A percentile compares a stretch with the other conserved stretches of the same genome.
These are phyloP conservation scores for Sporothrix euskadiensis DNA, from an alignment of 2,329 filamentous ascomycete species.

Conservation along the genomic window DNA sequence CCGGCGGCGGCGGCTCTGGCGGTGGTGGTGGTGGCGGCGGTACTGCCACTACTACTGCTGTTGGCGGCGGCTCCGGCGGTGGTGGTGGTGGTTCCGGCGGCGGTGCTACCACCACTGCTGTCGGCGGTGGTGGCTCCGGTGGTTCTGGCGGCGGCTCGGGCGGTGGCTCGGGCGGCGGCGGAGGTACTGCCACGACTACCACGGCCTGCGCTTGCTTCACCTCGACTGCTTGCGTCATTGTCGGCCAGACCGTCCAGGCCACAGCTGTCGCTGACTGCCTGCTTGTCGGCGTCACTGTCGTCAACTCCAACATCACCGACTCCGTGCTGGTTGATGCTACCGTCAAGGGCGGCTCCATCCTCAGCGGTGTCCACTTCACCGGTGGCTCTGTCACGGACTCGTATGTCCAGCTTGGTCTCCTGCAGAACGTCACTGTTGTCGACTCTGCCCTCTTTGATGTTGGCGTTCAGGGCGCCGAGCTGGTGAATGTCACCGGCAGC, in stretches of 20 bases:
- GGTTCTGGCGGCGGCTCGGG: background rate
- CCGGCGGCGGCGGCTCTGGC: background rate
- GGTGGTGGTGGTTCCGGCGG: background rate
- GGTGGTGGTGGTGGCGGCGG: background rate
- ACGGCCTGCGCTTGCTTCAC: conserved; percentile 28
- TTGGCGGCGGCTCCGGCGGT: conserved; percentile 5
- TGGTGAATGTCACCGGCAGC: conserved; percentile 14
- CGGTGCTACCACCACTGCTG: background rate
- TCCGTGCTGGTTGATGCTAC: conserved; percentile 29
- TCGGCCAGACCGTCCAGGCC: conserved; percentile 30
- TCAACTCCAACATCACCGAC: conserved; percentile 28
- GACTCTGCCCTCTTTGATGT: conserved; percentile 17
- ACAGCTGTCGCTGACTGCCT: conserved; percentile 31
- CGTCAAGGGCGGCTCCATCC: conserved; percentile 27
- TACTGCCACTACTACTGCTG: background rate
- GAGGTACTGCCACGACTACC: conserved; percentile 18
- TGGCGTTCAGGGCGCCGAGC: conserved; percentile 26
- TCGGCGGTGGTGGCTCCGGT: conserved; percentile 9
- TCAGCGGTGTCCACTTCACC: conserved; percentile 29
- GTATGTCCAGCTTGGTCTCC: conserved; percentile 12
- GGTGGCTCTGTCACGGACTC: conserved; percentile 30
- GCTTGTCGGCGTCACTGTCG: conserved; percentile 28
- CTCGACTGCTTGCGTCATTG: conserved; percentile 30
- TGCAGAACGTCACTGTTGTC: conserved; percentile 28
- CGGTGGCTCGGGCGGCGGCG: background rate